phyloP scores from a whole-genome alignment of 345 rosid species.

The Angophora floribunda region DNA sequence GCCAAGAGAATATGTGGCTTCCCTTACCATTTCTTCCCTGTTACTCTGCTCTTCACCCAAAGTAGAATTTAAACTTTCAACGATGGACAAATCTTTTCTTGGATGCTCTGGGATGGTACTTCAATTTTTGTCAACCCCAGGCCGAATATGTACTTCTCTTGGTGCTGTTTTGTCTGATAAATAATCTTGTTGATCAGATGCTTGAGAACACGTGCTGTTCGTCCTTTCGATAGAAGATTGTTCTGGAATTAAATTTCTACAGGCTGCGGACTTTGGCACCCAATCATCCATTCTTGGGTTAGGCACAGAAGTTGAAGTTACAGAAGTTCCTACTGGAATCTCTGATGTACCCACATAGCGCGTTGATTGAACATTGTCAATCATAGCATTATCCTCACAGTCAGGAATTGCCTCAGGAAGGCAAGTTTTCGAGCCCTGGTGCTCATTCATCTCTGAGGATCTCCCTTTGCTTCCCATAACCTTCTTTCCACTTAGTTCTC shows the following conservation, averaged over 20 bases:
- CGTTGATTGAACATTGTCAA: background rate
- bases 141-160: background rate
- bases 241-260: background rate
- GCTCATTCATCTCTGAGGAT: constrained; percentile 18
- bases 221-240: background rate
- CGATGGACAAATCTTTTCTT: constrained; percentile 7
- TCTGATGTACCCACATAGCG: background rate
- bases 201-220: background rate
- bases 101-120: background rate
- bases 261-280: background rate
- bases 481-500: constrained; percentile 18
- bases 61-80: constrained; percentile 2
- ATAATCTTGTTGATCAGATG: constrained; percentile 6
- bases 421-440: constrained; percentile 11
- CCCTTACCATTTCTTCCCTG: background rate
- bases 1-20: background rate
- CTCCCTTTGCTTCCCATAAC: constrained; percentile 11
- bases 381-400: constrained; percentile 1
- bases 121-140: background rate
- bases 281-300: background rate
- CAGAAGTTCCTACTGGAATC: background rate
- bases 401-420: constrained; percentile 1
- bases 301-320: background rate
- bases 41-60: constrained; percentile 12
- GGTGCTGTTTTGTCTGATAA: background rate